phyloP scores from a whole-genome alignment of 1,139 yeast genomes.

The Pichia sp. region DNA sequence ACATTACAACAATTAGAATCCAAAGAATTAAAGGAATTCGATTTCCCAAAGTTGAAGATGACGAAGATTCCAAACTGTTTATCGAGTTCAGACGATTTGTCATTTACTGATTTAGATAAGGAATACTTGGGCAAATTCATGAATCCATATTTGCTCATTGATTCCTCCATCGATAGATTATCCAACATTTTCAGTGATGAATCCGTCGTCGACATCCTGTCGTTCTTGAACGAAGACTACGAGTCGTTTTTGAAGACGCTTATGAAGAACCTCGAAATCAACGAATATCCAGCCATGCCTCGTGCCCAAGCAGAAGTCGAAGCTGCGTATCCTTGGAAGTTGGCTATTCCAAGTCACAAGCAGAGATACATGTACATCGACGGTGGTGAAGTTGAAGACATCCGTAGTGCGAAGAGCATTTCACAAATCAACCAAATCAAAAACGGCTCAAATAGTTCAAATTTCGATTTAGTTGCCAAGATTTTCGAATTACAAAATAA shows the following conservation, averaged over 20 bases:
- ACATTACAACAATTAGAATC: constrained; percentile 81
- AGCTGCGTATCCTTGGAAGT: constrained; percentile 70
- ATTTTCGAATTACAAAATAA: constrained; percentile 15
- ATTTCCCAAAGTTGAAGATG: constrained; percentile 64
- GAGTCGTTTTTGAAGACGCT: constrained; percentile 45
- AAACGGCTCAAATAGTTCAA: constrained; percentile 33
- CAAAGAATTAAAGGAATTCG: constrained; percentile 74
- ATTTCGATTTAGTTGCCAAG: constrained; percentile 30
- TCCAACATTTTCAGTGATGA: constrained; percentile 57
- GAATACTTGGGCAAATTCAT: constrained; percentile 51
- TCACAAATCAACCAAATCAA: constrained; percentile 37
- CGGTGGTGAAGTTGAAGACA: constrained; percentile 42
- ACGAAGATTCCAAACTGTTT: constrained; percentile 32
- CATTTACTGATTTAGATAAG: constrained; percentile 39
- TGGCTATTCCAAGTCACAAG: constrained; percentile 93
- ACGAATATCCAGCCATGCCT: constrained; percentile 56
- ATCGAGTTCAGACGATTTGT: constrained; percentile 22
- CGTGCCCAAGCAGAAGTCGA: constrained; percentile 50
- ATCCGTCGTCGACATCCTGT: constrained; percentile 65
- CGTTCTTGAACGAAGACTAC: constrained; percentile 58
- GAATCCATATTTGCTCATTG: constrained; percentile 52
- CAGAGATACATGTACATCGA: constrained; percentile 84
- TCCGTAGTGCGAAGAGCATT: constrained; percentile 34
- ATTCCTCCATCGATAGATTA: constrained; percentile 42
- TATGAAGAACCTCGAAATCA: constrained; percentile 53